A percentile compares a stretch with the other conserved stretches of the same genome.
Conservation (phyloP, 1,139 yeast genomes). For the Sugiyamaella pinicola region DNA sequence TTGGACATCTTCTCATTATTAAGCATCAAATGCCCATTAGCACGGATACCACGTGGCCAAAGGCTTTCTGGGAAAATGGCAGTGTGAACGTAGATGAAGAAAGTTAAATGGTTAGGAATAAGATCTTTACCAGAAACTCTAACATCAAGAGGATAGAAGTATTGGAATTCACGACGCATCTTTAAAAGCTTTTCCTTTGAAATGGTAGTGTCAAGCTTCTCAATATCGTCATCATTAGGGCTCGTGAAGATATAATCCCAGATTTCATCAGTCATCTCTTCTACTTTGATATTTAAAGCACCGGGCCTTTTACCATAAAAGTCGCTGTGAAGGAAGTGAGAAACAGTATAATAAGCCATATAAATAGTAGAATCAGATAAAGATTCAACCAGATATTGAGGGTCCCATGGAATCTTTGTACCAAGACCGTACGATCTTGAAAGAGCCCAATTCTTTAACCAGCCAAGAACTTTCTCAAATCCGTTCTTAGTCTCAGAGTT, state of each 20-base stretch:
- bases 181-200: slow-evolving; percentile 66
- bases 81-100: slow-evolving; percentile 89
- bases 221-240: slow-evolving; percentile 49
- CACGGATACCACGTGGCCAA: slow-evolving; percentile 96
- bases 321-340: slow-evolving; percentile 83
- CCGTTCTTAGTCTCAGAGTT: slow-evolving; percentile 86
- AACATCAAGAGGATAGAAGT: slow-evolving; percentile 89
- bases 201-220: slow-evolving; percentile 42
- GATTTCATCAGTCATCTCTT: slow-evolving; percentile 89
- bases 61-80: slow-evolving; percentile 86
- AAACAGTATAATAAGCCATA: slow-evolving; percentile 93
- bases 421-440: slow-evolving; percentile 97
- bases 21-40: slow-evolving; percentile 92
- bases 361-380: slow-evolving; percentile 94
- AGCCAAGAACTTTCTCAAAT: slow-evolving; percentile 89
- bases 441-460: slow-evolving; percentile 99
- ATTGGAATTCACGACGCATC: slow-evolving; percentile 91
- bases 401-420: slow-evolving; percentile 96
- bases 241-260: slow-evolving; percentile 89
- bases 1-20: slow-evolving; percentile 98
- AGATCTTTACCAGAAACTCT: slow-evolving; percentile 96
- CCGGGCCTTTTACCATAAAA: slow-evolving; percentile 81
- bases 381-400: slow-evolving; percentile 88
- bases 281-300: slow-evolving; percentile 70
- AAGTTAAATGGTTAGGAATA: slow-evolving; percentile 95